Evolutionary conservation across 371 early-diverging fungal species (phyloP).

Genomic region (Syncephalis plumigaleata): DNA sequence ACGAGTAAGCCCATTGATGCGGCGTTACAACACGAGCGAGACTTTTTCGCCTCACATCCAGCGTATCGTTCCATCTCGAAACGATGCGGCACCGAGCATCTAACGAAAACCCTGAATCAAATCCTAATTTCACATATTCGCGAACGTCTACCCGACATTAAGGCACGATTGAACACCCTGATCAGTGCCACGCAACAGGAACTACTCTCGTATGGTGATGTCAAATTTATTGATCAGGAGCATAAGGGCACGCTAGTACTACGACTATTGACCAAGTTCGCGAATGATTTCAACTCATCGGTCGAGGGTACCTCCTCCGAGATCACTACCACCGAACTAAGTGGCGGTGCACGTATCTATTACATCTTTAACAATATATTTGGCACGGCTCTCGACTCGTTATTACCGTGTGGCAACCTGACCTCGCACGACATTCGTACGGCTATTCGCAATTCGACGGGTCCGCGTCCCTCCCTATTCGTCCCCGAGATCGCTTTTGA

Average conservation of each 20-base stretch:
- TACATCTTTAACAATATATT: constrained; percentile 79
- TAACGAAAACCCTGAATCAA: constrained; percentile 63
- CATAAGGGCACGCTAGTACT: constrained; percentile 50
- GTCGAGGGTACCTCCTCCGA: constrained; percentile 71
- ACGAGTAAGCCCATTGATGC: constrained; percentile 59
- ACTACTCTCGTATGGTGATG: constrained; percentile 50
- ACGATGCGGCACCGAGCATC: constrained; percentile 71
- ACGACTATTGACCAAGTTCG: constrained; percentile 62
- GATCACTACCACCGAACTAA: constrained; percentile 79
- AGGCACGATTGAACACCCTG: constrained; percentile 55
- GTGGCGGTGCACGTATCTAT: constrained; percentile 80
- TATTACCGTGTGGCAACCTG: constrained; percentile 59
- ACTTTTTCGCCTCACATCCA: constrained; percentile 65
- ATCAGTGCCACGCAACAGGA: constrained; percentile 70
- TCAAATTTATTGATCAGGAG: constrained; percentile 27
- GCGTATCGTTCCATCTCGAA: constrained; percentile 62
- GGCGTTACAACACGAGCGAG: constrained; percentile 53
- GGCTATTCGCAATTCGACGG: constrained; percentile 80
- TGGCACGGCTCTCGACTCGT: constrained; percentile 54
- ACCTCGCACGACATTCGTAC: constrained; percentile 70
- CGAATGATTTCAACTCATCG: constrained; percentile 57
- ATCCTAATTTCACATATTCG: constrained; percentile 64
- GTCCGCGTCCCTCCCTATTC: constrained; percentile 72
- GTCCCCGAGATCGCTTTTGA: constrained; percentile 86
- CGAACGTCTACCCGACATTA: constrained; percentile 64